Evolutionary conservation across 2,329 filamentous ascomycete genomes (phyloP).

Genomic region (Aspergillus terreus): DNA sequence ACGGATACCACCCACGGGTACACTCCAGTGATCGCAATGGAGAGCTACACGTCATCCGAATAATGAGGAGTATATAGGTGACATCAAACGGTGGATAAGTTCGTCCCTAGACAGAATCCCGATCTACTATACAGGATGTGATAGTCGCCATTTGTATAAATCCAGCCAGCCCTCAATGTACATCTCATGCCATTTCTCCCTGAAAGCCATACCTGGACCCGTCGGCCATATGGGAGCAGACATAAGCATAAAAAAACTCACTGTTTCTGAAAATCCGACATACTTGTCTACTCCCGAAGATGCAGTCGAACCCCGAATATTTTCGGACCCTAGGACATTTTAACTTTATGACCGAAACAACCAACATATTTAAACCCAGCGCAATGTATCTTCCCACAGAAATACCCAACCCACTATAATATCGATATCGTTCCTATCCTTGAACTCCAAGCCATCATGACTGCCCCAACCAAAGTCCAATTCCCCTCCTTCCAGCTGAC

Average conservation of each 20-base stretch:
- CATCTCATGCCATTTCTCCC: no score
- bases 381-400: neutral
- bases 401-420: neutral
- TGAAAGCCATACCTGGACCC: neutral
- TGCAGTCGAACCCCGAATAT: neutral
- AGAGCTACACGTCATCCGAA: no score
- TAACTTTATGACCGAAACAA: neutral
- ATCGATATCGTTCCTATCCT: no score
- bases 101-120: no score
- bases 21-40: no score
- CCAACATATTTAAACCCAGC: neutral
- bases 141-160: no score
- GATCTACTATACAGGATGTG: no score
- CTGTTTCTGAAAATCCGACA: neutral
- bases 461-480: neutral
- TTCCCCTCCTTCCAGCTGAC: slow-evolving; percentile 3
- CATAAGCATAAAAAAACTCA: neutral
- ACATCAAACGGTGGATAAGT: no score
- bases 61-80: no score
- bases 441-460: neutral
- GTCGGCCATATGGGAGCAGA: neutral
- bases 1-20: no score
- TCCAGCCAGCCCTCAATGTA: no score
- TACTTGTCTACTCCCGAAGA: neutral
- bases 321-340: neutral